Conservation (phyloP, 495 filamentous ascomycete species). For the Xylaria acuta region DNA sequence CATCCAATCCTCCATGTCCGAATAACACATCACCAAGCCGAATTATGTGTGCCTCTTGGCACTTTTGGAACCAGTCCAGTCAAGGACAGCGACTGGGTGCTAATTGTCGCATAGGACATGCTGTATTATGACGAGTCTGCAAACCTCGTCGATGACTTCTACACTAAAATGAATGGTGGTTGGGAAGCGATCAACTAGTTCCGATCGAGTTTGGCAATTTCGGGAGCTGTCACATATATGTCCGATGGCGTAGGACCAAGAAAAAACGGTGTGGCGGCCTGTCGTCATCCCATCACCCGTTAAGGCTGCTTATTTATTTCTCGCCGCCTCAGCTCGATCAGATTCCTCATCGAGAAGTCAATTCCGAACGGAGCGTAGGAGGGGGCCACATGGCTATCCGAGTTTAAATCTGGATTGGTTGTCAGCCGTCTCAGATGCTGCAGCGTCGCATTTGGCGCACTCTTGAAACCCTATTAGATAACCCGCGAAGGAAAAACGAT, state of each 20-base stretch:
- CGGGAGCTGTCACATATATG: neutral
- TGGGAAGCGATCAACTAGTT: neutral
- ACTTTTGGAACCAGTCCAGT: neutral
- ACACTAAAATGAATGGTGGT: neutral
- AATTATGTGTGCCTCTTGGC: constrained; percentile 5
- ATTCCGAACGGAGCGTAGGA: constrained; percentile 17
- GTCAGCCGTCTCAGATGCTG: constrained; percentile 23
- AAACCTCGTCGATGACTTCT: neutral
- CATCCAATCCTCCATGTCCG: neutral
- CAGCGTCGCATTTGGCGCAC: constrained; percentile 25
- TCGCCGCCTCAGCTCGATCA: constrained; percentile 6
- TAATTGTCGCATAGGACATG: neutral
- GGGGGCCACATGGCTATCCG: constrained; percentile 27
- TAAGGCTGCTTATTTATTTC: constrained; percentile 6
- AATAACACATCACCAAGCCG: neutral
- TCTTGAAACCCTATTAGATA: constrained; percentile 20
- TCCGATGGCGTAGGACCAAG: constrained; percentile 1
- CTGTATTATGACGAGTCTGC: neutral
- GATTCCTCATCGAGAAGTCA: constrained; percentile 24
- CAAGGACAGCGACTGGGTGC: neutral
- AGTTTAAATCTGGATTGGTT: constrained; percentile 19
- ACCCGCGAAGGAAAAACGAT: neutral
- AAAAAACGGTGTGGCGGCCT: constrained; percentile 14
- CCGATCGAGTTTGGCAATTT: neutral
- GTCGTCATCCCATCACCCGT: constrained; percentile 14